Base-by-base conservation (phyloP, 2,329 filamentous ascomycete species). In the Clarireedia monteithiana region DNA sequence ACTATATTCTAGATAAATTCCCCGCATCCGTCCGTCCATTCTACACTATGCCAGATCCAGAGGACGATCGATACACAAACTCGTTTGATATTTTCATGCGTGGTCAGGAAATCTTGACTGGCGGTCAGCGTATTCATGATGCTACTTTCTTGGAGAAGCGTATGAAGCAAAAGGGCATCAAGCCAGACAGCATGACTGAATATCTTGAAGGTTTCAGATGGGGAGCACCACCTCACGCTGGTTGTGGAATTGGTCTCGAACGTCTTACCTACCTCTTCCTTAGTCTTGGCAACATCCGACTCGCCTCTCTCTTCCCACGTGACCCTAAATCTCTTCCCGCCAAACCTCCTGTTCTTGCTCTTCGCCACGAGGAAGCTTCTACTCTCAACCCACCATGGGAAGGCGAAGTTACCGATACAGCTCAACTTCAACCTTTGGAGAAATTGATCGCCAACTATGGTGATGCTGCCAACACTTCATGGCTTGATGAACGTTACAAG, bases 31-130 rank as follows among this genome's bases (percentile, higher is more conserved):
- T 89, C 2, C 83, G 91, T 45, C 91, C 91, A 0, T 96, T 96
- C 73, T 96, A 96, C 68, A 89, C 91, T 1, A 91, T 95, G 81
- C 86, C 86, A 27, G 89, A 95, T 60, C 80, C 85, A 1, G 76
- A 85, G 15, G 82, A 95, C 66, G 76, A 81, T 12, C 77, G 80
- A 36, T 83, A 84, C 69, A 96, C 91, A 50, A 95, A 95, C 69
- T 95, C 91, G 0, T 96, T 96, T 65, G 91, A 96, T 69, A 95
- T 96, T 57, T 96, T 96, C 73, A 80, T 96, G 45, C 86, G 91
- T 30, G 91, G 91, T 0, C 91, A 96, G 67, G 91, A 96, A 70
- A 94, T 96, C 56, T 84, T 92, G 47, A 92, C 89, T 1, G 91
- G 91, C 64, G 91, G 91, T 6, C 91, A 96, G 71, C 90, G 91